Evolutionary conservation across 2,329 filamentous ascomycete species (phyloP).

Genomic region (Fusarium austroafricanum): DNA sequence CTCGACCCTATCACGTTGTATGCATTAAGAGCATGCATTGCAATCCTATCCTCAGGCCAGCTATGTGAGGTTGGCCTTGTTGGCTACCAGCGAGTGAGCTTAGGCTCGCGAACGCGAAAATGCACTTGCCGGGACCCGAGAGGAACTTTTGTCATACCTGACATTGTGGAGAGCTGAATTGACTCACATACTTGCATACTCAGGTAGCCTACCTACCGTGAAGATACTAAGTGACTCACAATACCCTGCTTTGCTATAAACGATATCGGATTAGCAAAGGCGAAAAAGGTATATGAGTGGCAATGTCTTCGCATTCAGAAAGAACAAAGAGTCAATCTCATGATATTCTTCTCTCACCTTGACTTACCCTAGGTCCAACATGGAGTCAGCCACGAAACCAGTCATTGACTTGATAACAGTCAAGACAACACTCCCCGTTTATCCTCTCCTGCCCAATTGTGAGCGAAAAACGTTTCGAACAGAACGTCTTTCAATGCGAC

Average conservation of each 20-base stretch:
- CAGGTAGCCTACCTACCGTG: neutral
- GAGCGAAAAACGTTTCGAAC: conserved; percentile 59
- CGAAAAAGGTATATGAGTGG: neutral
- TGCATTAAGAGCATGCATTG: conserved; percentile 4
- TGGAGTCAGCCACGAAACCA: conserved; percentile 32
- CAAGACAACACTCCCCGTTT: conserved; percentile 60
- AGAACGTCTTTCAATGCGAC: conserved; percentile 66
- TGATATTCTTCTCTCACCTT: neutral
- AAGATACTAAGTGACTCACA: conserved; percentile 11
- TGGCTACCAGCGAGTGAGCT: neutral
- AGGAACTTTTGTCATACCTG: conserved; percentile 19
- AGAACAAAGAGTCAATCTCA: neutral
- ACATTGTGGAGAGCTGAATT: neutral
- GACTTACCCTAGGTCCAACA: conserved; percentile 20
- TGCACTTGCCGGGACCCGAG: neutral
- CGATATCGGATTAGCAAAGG: neutral
- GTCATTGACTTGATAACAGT: conserved; percentile 54
- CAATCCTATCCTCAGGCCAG: neutral
- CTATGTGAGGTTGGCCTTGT: conserved; percentile 13
- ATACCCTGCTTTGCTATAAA: neutral
- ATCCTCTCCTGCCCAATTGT: conserved; percentile 55
- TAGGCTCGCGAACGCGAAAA: neutral
- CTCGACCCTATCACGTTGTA: neutral
- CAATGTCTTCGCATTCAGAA: neutral
- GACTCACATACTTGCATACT: neutral